Evolutionary conservation across 192 early-diverging fungal species (phyloP), one percentile per base, ranked within the genome.

Genomic region (Geosiphon pyriformis): DNA sequence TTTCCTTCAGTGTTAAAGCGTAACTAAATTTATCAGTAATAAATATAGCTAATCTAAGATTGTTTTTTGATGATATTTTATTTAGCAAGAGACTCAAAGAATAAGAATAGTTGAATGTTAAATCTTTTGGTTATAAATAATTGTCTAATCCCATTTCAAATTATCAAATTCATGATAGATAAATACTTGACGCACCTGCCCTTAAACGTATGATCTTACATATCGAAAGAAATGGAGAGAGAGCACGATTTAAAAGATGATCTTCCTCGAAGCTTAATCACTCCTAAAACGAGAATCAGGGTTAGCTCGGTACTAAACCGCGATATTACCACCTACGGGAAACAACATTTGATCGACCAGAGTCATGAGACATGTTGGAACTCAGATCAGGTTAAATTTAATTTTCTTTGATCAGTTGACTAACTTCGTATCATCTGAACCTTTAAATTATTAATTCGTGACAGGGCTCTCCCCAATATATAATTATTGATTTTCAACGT

Each of bases 291-390:
- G 15, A 42, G 37, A 15, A 42, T 42, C 6, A 42, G 91, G 67
- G 92, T 94, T 27, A 91, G 89, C 78, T 95, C 94, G 8, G 90
- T 92, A 11, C 80, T 93, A 23, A 91, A 92, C 78, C 82, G 85
- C 25, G 92, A 97, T 67, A 78, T 74, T 7, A 71, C 79, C 18
- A 81, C 76, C 46, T 92, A 84, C 65, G 94, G 93, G 62, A 95
- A 94, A 66, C 83, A 93, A 59, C 78, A 83, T 73, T 72, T 97
- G 31, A 88, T 83, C 15, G 94, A 97, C 70, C 80, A 81, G 26
- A 83, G 67, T 67, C 72, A 75, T 34, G 93, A 95, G 59, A 97
- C 94, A 0, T 97, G 94, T 76, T 97, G 94, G 94, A 95, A 94
- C 76, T 93, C 90, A 22, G 92, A 93, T 50, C 61, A 15, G 15